phyloP scores from a whole-genome alignment of 768 basidiomycete species.

The Boletus sensibilis region DNA sequence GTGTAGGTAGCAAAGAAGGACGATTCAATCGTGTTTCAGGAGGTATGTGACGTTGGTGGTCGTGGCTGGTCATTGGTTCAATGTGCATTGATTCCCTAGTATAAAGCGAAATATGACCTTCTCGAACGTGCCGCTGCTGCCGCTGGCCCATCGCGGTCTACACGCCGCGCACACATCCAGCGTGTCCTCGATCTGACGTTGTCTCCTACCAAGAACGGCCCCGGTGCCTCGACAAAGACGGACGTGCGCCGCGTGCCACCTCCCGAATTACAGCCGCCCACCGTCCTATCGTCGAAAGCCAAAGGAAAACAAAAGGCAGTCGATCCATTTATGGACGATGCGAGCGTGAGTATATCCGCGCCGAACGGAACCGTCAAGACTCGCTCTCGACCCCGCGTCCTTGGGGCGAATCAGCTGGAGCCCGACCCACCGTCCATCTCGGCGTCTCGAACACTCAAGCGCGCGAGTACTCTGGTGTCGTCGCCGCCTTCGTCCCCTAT shows the following conservation, averaged over 20 bases:
- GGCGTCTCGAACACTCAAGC: conserved; percentile 24
- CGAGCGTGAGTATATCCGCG: conserved; percentile 7
- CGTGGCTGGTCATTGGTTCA: conserved; percentile 1
- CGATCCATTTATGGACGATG: conserved; percentile 13
- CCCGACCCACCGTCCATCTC: conserved; percentile 7
- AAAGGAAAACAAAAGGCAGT: conserved; percentile 35
- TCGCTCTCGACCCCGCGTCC: conserved; percentile 10
- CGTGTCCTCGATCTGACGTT: conserved; percentile 46
- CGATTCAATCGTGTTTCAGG: conserved; percentile 65
- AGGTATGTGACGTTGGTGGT: conserved; percentile 46
- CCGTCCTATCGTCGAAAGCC: conserved; percentile 26
- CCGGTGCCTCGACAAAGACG: conserved; percentile 10
- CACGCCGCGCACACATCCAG: conserved; percentile 58
- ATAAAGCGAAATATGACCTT: conserved; percentile 61
- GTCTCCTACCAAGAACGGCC: conserved; percentile 17
- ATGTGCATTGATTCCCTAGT: conserved; percentile 37
- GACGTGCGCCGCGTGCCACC: conserved; percentile 12
- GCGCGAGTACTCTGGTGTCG: conserved; percentile 20
- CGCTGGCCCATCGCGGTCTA: conserved; percentile 54
- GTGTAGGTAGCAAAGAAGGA: conserved; percentile 70
- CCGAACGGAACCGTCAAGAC: conserved; percentile 12
- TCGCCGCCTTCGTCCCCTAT: conserved; percentile 23
- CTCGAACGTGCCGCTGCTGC: conserved; percentile 44
- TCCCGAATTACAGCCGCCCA: neutral
- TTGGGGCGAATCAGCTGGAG: conserved; percentile 2